phyloP scores from a whole-genome alignment of 148 eudicot species.

The Pouteria glomerata region DNA sequence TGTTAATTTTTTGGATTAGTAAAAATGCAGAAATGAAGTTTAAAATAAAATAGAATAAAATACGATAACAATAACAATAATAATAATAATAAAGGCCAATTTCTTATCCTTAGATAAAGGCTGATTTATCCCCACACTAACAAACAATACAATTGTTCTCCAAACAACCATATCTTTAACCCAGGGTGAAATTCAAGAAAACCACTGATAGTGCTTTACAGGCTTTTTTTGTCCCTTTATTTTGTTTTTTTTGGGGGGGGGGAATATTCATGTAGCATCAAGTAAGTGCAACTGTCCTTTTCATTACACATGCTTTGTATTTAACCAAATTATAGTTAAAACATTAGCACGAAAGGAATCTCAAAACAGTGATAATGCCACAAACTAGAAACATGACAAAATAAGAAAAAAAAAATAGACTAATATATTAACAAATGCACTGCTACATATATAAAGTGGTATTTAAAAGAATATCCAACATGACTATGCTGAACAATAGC shows the following conservation, averaged over 20 bases:
- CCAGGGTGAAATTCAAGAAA: neutral
- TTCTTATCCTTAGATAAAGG: neutral
- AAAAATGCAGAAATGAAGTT: too few species aligned
- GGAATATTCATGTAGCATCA: too few species aligned
- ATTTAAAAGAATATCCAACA: neutral
- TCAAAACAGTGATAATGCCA: too few species aligned
- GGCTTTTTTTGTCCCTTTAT: too few species aligned
- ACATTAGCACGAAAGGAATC: too few species aligned
- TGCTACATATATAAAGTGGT: too few species aligned
- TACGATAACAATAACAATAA: too few species aligned
- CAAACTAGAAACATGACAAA: neutral
- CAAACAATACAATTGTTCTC: neutral
- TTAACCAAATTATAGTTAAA: too few species aligned
- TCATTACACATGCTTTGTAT: too few species aligned
- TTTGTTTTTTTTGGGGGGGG: too few species aligned
- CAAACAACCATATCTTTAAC: neutral
- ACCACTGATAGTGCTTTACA: neutral
- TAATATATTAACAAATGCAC: neutral
- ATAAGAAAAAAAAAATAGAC: neutral
- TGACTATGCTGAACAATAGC: neutral
- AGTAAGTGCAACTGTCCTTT: too few species aligned
- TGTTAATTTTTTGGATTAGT: neutral
- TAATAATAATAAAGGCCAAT: neutral
- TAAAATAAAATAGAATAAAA: too few species aligned
- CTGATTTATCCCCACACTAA: neutral